Evolutionary conservation across 108 stramenopile genomes (phyloP).

Genomic region (Parmales sp.): DNA sequence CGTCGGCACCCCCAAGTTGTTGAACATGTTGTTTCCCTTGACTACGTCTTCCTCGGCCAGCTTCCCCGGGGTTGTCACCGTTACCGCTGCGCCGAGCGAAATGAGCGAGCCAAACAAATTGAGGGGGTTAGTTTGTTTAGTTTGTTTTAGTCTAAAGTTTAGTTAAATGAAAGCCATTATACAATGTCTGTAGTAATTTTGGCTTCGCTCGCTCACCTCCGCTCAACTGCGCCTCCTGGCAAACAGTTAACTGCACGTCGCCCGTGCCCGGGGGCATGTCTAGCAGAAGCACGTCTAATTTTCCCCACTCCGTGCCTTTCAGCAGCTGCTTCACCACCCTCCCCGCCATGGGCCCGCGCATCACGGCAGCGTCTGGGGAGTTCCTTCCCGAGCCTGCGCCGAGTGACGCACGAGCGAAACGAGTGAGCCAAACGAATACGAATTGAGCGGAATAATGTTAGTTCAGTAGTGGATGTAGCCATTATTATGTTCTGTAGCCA

Average conservation of each 20-base stretch:
- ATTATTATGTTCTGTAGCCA: neutral
- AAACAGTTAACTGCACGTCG: conserved; percentile 92
- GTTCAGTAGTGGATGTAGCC: too few relatives aligned
- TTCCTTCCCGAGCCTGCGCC: neutral
- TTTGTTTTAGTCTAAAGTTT: too few relatives aligned
- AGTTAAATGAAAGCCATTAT: too few relatives aligned
- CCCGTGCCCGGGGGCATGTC: conserved; percentile 99
- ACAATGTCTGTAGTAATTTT: too few relatives aligned
- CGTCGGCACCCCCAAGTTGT: conserved; percentile 78
- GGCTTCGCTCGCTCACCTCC: conserved; percentile 37
- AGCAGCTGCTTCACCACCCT: conserved; percentile 85
- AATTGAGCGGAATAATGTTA: too few relatives aligned
- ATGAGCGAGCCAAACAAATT: too few relatives aligned
- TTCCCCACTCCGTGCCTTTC: conserved; percentile 95
- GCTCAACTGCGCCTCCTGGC: conserved; percentile 81
- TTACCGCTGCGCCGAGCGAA: conserved; percentile 54
- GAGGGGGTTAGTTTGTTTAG: too few relatives aligned
- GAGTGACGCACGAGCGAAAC: neutral
- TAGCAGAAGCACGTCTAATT: conserved; percentile 88
- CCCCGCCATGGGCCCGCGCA: conserved; percentile 81
- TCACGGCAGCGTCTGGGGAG: conserved; percentile 42
- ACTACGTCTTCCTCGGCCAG: conserved; percentile 83
- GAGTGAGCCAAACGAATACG: neutral
- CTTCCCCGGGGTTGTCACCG: conserved; percentile 93
- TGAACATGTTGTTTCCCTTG: conserved; percentile 95